Evolutionary conservation across 73 alveolate species (phyloP).

Genomic region (Symbiodinium natans): DNA sequence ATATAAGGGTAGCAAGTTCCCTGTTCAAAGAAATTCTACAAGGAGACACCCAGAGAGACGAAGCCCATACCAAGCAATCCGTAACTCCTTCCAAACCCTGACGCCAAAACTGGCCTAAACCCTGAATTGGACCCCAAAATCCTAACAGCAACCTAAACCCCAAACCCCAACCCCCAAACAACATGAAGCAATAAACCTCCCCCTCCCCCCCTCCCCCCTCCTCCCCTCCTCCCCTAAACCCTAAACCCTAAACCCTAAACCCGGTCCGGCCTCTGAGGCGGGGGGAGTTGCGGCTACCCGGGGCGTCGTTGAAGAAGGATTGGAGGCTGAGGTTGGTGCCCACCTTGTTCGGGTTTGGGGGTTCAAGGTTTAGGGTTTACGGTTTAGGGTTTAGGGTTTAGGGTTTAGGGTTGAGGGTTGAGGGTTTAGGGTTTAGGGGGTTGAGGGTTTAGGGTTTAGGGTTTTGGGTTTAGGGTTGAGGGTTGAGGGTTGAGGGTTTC

Average conservation of each 20-base stretch:
- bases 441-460: neutral
- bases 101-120: too few relatives aligned
- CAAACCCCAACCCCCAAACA: too few relatives aligned
- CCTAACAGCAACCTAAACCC: too few relatives aligned
- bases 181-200: too few relatives aligned
- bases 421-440: neutral
- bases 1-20: too few relatives aligned
- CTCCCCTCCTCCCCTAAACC: too few relatives aligned
- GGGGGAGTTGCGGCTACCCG: neutral
- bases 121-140: too few relatives aligned
- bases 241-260: constrained; percentile 4
- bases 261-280: neutral
- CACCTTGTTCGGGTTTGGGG: neutral
- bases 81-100: too few relatives aligned
- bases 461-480: neutral
- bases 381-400: neutral
- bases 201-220: too few relatives aligned
- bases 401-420: neutral
- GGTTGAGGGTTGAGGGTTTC: neutral
- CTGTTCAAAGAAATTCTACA: too few relatives aligned
- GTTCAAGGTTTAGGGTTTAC: neutral
- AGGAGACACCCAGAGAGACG: too few relatives aligned
- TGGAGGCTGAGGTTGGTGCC: constrained; percentile 4
- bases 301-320: constrained; percentile 18
- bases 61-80: too few relatives aligned